phyloP scores from a whole-genome alignment of 1,139 yeast genomes.

The Suhomyces taliae region DNA sequence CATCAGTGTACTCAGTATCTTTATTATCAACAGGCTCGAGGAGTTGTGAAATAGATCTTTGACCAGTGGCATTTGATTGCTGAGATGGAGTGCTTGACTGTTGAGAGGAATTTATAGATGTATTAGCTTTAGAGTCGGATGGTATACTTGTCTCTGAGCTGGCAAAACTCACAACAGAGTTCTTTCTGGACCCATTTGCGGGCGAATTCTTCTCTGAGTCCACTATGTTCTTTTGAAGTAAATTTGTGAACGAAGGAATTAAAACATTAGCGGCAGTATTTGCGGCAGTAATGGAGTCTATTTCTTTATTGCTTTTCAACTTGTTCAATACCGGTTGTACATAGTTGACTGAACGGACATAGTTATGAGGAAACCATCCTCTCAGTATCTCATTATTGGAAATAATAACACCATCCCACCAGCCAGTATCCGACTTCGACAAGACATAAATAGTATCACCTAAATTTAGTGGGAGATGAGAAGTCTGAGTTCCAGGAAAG shows the following conservation, averaged over 20 bases:
- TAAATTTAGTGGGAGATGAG: slow-evolving; percentile 45
- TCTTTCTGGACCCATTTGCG: slow-evolving; percentile 39
- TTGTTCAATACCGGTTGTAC: slow-evolving; percentile 48
- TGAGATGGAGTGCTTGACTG: slow-evolving; percentile 7
- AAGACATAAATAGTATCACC: slow-evolving; percentile 56
- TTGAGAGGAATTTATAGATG: slow-evolving; percentile 3
- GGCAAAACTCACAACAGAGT: slow-evolving; percentile 51
- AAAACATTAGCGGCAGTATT: slow-evolving; percentile 52
- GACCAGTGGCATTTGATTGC: slow-evolving; percentile 5
- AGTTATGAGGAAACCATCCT: slow-evolving; percentile 78
- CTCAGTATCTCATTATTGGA: slow-evolving; percentile 43
- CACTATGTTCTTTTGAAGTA: slow-evolving; percentile 35
- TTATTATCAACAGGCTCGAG: slow-evolving; percentile 12
- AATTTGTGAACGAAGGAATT: slow-evolving; percentile 44
- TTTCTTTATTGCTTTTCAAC: slow-evolving; percentile 41
- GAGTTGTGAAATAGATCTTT: slow-evolving; percentile 11
- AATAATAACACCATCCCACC: slow-evolving; percentile 76
- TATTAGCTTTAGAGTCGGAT: slow-evolving; percentile 12
- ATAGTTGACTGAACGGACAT: slow-evolving; percentile 50
- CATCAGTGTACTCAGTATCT: slow-evolving; percentile 22
- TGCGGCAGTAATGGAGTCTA: slow-evolving; percentile 49
- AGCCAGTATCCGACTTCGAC: slow-evolving; percentile 55
- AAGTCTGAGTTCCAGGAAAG: slow-evolving; percentile 48
- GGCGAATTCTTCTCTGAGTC: slow-evolving; percentile 36
- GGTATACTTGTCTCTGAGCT: slow-evolving; percentile 39